Percentiles rank a stretch among this genome's conserved stretches.
These are phyloP conservation scores for Penicillium simplicissimum DNA, from an alignment of 495 filamentous ascomycete species.

Conservation along the genomic window DNA sequence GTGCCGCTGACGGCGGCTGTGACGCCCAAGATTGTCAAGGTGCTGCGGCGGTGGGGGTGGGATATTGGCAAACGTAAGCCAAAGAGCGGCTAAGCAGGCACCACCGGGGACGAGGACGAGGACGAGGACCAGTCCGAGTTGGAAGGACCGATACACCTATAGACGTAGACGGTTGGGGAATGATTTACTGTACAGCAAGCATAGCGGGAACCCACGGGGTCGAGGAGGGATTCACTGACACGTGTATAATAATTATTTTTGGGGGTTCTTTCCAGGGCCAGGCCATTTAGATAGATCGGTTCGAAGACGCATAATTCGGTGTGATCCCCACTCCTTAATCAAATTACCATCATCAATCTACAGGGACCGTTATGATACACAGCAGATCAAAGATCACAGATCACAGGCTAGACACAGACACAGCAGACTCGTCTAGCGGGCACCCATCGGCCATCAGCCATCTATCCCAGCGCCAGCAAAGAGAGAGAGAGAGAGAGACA, in stretches of 20 bases:
- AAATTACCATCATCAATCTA: slow-evolving; percentile 9
- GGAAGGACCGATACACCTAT: not conserved
- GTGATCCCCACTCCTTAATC: slow-evolving; percentile 28
- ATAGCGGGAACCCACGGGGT: slow-evolving; percentile 26
- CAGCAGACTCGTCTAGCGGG: not conserved
- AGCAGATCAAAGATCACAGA: not conserved
- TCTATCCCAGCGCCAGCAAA: slow-evolving; percentile 23
- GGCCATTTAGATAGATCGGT: slow-evolving; percentile 30
- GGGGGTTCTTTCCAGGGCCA: not conserved
- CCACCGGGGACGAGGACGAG: not conserved
- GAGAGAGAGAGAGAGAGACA: slow-evolving; percentile 3
- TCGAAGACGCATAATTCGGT: slow-evolving; percentile 25
- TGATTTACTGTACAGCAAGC: slow-evolving; percentile 25
- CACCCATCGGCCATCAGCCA: slow-evolving; percentile 1
- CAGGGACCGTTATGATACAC: slow-evolving; percentile 23
- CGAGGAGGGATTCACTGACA: slow-evolving; percentile 9
- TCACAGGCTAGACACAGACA: not conserved
- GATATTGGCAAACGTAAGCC: slow-evolving; percentile 65
- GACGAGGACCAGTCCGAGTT: not conserved
- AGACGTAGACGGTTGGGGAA: slow-evolving; percentile 7
- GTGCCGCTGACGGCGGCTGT: slow-evolving; percentile 88
- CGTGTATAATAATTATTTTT: slow-evolving; percentile 36
- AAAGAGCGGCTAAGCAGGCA: slow-evolving; percentile 34
- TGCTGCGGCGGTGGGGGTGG: slow-evolving; percentile 81
- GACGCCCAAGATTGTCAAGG: slow-evolving; percentile 88